These are phyloP conservation scores for Glycine tomentella DNA, from an alignment of 306 rosid genomes.

Conservation along the genomic window DNA sequence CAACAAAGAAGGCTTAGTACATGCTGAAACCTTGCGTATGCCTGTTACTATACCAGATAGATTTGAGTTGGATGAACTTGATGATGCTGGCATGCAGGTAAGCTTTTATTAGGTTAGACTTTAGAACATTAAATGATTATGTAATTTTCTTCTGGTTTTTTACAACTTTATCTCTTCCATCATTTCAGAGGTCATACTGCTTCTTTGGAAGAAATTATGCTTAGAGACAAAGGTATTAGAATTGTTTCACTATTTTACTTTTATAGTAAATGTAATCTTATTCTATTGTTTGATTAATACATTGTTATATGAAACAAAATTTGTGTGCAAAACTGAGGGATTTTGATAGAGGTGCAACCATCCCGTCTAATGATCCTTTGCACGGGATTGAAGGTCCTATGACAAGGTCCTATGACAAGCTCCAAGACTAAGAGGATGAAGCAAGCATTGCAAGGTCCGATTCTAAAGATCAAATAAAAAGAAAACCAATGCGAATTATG, in stretches of 20 bases:
- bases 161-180: conserved; percentile 31
- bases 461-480: too few relatives aligned
- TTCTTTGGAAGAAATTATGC: conserved; percentile 70
- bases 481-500: too few relatives aligned
- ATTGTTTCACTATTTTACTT: conserved; percentile 29
- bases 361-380: too few relatives aligned
- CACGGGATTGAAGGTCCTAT: too few relatives aligned
- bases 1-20: conserved; percentile 44
- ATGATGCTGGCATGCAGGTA: conserved; percentile 69
- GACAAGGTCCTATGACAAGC: too few relatives aligned
- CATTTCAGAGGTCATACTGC: conserved; percentile 64
- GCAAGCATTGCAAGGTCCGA: too few relatives aligned
- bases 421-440: too few relatives aligned
- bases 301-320: conserved; percentile 64
- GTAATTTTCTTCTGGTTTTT: conserved; percentile 24
- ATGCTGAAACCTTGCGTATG: conserved; percentile 47
- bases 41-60: conserved; percentile 67
- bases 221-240: conserved; percentile 64
- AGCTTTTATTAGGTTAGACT: conserved; percentile 43
- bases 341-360: too few relatives aligned
- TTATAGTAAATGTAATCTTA: conserved; percentile 24
- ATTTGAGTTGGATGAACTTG: conserved; percentile 73
- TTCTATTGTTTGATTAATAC: conserved; percentile 44
- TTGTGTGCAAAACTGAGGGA: not conserved
- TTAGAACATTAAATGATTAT: conserved; percentile 25